Base-by-base conservation (phyloP, 2,329 filamentous ascomycete genomes). In the Claviceps sp. region DNA sequence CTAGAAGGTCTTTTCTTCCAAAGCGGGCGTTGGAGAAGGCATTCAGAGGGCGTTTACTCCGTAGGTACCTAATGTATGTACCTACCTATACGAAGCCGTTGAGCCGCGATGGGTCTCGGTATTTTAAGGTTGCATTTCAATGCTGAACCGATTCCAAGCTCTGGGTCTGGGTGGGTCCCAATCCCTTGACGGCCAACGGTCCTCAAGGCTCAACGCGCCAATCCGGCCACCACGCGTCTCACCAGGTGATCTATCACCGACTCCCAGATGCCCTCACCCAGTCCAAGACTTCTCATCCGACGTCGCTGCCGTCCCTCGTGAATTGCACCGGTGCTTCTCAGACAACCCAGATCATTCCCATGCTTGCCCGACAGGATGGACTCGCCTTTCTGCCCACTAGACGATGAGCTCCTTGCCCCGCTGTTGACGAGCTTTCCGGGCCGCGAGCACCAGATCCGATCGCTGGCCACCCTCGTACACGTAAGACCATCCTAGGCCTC, bases 371-470 rank as follows among this genome's bases (percentile, higher is more conserved):
- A 17, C n/a, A 42, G 42, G 16, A 72, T 72, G 68, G 55, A 61
- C 2, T 60, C 68, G 5, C 61, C 75, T 16, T 80, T 81, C 60
- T 62, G 70, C 53, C 68, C 78, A 14, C 78, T 78, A 2, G 73
- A 76, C 49, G 77, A 81, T 59, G 61, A 71, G 39, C 57, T 77
- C 7, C 61, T 76, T 7, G 64, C 71, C 2, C 63, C 72, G 3
- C 60, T 82, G 6, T 60, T 69, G 34, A 63, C 73, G 46, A 65
- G 59, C 17, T 82, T 78, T 55, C 80, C 79, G 7, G 79, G 78
- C 55, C 73, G 81, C 52, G 76, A 80, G 47, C 65, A 70, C 48
- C 80, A 84, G 63, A 80, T 81, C 52, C 72, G 74, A n/a, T 70
- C 77, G 16, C 65, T 84, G 10, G 69, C 76, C 19, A 77, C 77